Conservation (phyloP, 1,284 basidiomycete species). For the Melampsora medusae region DNA sequence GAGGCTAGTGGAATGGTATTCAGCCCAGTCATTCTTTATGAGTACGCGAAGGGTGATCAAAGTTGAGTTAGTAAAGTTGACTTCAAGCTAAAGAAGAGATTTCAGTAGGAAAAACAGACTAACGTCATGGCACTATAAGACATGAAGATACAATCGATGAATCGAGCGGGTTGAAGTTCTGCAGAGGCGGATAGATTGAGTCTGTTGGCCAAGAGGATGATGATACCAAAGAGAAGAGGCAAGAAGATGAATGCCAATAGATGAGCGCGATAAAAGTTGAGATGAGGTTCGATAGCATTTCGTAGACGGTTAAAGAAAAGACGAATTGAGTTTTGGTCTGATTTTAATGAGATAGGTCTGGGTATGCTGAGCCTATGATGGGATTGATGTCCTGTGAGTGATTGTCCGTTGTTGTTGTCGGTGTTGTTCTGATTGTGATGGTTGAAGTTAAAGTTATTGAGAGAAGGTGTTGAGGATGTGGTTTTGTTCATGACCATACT, state of each 20-base stretch:
- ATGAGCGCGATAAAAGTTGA: conserved; percentile 40
- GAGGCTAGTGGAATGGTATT: conserved; percentile 51
- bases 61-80: background rate
- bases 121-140: conserved; percentile 53
- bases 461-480: too few species aligned
- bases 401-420: too few species aligned
- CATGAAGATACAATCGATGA: conserved; percentile 53
- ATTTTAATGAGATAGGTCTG: too few species aligned
- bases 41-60: background rate
- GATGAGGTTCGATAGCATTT: conserved; percentile 31
- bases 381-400: too few species aligned
- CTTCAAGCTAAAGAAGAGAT: background rate
- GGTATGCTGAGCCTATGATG: too few species aligned
- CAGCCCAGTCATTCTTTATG: conserved; percentile 51
- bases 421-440: too few species aligned
- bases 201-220: conserved; percentile 9
- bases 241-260: conserved; percentile 31
- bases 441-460: too few species aligned
- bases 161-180: conserved; percentile 47
- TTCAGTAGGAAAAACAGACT: background rate
- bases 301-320: too few species aligned
- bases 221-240: conserved; percentile 31
- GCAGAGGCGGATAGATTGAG: background rate
- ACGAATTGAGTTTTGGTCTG: too few species aligned
- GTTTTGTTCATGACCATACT: too few species aligned